Evolutionary conservation across 768 basidiomycete species (phyloP).

Genomic region (Boletus patriciae): DNA sequence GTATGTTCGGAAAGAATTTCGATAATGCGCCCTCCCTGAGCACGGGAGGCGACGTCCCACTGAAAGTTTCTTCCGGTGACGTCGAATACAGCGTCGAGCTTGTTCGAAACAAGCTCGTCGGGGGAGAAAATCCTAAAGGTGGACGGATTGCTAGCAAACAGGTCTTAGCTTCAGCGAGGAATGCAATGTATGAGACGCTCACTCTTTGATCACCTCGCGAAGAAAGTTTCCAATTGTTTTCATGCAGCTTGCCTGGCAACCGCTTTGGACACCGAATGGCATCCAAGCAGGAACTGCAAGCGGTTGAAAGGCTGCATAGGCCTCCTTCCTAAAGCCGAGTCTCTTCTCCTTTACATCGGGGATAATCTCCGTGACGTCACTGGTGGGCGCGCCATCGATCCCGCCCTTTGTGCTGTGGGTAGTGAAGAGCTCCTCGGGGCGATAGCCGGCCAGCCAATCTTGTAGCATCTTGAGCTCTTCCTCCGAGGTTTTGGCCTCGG

Average conservation of each 20-base stretch:
- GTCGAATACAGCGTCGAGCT: slow-evolving; percentile 79
- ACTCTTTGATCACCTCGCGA: slow-evolving; percentile 56
- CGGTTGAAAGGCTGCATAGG: slow-evolving; percentile 60
- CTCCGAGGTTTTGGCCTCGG: slow-evolving; percentile 60
- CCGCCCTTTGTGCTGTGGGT: not conserved
- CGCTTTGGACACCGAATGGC: slow-evolving; percentile 49
- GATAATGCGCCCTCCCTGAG: slow-evolving; percentile 75
- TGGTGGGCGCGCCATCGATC: slow-evolving; percentile 49
- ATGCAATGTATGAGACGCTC: slow-evolving; percentile 17
- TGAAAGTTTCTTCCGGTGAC: slow-evolving; percentile 74
- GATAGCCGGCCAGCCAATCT: slow-evolving; percentile 74
- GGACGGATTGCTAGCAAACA: slow-evolving; percentile 58
- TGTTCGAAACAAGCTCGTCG: slow-evolving; percentile 85
- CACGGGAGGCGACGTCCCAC: slow-evolving; percentile 72
- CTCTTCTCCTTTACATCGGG: slow-evolving; percentile 57
- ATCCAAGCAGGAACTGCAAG: slow-evolving; percentile 70
- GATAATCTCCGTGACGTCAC: slow-evolving; percentile 57
- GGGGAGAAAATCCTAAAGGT: slow-evolving; percentile 90
- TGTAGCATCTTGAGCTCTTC: slow-evolving; percentile 65
- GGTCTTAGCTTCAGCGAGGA: not conserved
- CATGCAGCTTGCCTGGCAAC: slow-evolving; percentile 73
- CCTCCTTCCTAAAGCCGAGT: slow-evolving; percentile 69
- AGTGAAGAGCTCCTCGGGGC: slow-evolving; percentile 64
- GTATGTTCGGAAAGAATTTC: slow-evolving; percentile 91
- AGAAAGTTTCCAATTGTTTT: slow-evolving; percentile 61